Evolutionary conservation across 768 basidiomycete genomes (phyloP).

Genomic region (Dacryopinax spathularia): DNA sequence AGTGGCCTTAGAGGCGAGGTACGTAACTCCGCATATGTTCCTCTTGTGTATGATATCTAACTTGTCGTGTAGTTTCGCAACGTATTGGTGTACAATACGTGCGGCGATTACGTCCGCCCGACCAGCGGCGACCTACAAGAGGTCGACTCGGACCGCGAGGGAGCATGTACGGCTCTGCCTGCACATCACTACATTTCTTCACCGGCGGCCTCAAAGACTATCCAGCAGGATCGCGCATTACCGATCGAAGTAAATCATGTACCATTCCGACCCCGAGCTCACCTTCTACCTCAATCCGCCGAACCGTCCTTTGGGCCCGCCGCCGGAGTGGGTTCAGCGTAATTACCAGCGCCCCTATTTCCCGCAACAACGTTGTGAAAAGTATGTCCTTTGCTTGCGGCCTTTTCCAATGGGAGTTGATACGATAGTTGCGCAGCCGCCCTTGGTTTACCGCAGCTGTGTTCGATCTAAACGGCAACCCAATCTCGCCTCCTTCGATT

Average conservation of each 20-base stretch:
- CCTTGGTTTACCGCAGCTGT: background rate
- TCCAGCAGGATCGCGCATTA: background rate
- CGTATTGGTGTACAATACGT: no score
- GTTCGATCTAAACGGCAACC: background rate
- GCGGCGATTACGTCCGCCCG: no score
- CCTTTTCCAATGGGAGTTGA: background rate
- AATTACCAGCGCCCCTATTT: background rate
- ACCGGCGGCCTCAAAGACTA: background rate
- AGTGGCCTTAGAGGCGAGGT: no score
- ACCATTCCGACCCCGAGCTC: background rate
- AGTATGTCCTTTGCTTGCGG: background rate
- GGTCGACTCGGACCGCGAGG: no score
- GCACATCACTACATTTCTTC: background rate
- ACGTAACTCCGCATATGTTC: no score
- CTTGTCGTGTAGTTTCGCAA: no score
- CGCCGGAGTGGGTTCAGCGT: background rate
- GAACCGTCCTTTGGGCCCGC: background rate
- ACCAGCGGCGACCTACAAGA: no score
- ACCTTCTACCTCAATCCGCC: background rate
- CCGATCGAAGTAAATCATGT: background rate
- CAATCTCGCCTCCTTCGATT: background rate
- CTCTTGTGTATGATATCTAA: no score
- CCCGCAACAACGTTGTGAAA: background rate
- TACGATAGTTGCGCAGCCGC: background rate
- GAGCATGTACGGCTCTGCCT: no score